Evolutionary conservation across 73 alveolate species (phyloP).

Genomic region (Tetrahymena borealis): DNA sequence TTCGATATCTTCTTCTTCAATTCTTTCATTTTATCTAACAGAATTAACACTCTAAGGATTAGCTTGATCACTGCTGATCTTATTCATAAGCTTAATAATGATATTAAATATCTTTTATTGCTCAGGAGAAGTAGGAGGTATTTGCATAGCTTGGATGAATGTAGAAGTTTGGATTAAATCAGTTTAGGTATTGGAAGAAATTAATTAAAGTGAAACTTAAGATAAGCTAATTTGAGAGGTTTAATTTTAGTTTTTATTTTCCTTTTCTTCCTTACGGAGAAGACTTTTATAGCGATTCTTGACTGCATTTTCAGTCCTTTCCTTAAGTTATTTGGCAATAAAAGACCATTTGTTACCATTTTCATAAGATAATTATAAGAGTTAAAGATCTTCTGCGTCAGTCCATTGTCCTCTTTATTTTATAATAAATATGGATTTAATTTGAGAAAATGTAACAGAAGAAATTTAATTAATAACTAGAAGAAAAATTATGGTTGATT

Average conservation of each 20-base stretch:
- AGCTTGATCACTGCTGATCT: background rate
- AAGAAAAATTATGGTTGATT: background rate
- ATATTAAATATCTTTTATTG: background rate
- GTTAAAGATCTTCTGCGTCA: background rate
- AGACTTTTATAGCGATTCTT: slow-evolving; percentile 38
- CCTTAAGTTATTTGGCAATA: slow-evolving; percentile 15
- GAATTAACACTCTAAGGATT: background rate
- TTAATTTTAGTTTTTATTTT: background rate
- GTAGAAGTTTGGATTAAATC: background rate
- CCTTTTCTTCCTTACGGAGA: slow-evolving; percentile 23
- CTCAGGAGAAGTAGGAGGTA: background rate
- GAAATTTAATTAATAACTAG: background rate
- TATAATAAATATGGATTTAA: background rate
- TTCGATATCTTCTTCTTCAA: background rate
- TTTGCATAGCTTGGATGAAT: background rate
- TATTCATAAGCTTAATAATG: background rate
- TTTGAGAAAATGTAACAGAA: background rate
- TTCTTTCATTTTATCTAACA: background rate
- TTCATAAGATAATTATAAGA: background rate
- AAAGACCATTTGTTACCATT: slow-evolving; percentile 38
- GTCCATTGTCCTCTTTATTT: background rate
- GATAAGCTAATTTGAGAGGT: background rate
- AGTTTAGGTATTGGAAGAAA: background rate
- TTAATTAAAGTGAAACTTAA: background rate
- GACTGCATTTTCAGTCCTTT: slow-evolving; percentile 36